Base-by-base conservation (phyloP, 2,329 filamentous ascomycete genomes). In the Atkinsonella texensis region DNA sequence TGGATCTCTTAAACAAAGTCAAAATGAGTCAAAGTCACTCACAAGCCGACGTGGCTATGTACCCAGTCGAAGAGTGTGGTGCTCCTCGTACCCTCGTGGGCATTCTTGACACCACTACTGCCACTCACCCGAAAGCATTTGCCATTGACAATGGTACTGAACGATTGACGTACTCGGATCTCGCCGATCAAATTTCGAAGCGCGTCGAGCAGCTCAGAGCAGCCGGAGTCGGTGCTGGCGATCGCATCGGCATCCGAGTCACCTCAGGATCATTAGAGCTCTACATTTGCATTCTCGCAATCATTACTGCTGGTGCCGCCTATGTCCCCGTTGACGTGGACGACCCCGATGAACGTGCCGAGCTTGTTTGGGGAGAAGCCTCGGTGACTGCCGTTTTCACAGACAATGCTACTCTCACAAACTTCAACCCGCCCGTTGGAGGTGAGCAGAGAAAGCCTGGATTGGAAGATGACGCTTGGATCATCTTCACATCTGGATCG, bases 401-500 rank as follows among this genome's bases (percentile, higher is more conserved):
- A 20, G 57, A 59, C 20, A 39, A 53, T 8, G 51, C 40, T 12
- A 56, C 52, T 15, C 49, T 59, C 17, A 57, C 55, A n/a, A 48
- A 11, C 17, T 39, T 18, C 38, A 44, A 41, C 32, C 20, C 53
- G 6, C 41, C 53, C 2, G 28, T 41, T 4, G 53, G 49, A 23
- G 17, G 42, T 9, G 35, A 40, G 7, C 42, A 44, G 11, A 46
- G 51, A 6, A 47, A 43, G 2, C 57, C 57, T 7, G 31, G 39
- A 1, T 45, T 48, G 9, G 56, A 57, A 11, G 48, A 59, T 41
- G 57, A 59, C 28, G 57, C 57, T 11, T 59, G 57, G 57, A 56
- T 61, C 39, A 61, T 62, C 33, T 60, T 58, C 46, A 62, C 60
- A 8, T 59, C 58, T 10, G 58, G 57, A 5, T 55, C 52, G 9